Percentiles rank a stretch among this genome's conserved stretches.
These are phyloP conservation scores for Cornus kousa DNA, from an alignment of 148 eudicot species.

Conservation along the genomic window DNA sequence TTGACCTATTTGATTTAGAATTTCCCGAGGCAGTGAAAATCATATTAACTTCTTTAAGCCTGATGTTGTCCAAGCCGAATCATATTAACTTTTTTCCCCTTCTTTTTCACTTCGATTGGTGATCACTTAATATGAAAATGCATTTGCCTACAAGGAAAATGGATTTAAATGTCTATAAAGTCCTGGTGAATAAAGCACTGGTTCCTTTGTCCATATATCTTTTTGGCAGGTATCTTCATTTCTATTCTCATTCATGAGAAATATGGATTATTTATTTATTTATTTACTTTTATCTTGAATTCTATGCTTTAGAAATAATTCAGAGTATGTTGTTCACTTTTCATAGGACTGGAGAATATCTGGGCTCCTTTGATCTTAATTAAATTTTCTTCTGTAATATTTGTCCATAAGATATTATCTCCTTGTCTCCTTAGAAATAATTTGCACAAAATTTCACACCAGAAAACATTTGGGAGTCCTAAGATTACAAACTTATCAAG, in stretches of 20 bases:
- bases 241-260: background rate
- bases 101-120: background rate
- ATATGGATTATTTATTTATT: background rate
- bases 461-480: background rate
- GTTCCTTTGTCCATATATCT: background rate
- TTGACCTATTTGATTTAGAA: background rate
- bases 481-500: background rate
- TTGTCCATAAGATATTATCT: background rate
- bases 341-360: background rate
- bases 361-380: background rate
- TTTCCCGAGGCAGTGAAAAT: background rate
- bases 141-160: background rate
- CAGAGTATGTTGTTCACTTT: background rate
- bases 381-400: background rate
- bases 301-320: background rate
- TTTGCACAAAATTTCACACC: background rate
- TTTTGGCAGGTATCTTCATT: background rate
- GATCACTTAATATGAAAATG: background rate
- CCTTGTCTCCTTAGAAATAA: background rate
- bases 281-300: background rate
- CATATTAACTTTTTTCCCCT: too few relatives aligned
- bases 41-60: background rate
- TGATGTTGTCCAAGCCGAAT: background rate
- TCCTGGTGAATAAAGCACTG: background rate
- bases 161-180: too few relatives aligned